phyloP scores from a whole-genome alignment of 1,284 basidiomycete genomes.

The Coniferiporia sulphurascens region DNA sequence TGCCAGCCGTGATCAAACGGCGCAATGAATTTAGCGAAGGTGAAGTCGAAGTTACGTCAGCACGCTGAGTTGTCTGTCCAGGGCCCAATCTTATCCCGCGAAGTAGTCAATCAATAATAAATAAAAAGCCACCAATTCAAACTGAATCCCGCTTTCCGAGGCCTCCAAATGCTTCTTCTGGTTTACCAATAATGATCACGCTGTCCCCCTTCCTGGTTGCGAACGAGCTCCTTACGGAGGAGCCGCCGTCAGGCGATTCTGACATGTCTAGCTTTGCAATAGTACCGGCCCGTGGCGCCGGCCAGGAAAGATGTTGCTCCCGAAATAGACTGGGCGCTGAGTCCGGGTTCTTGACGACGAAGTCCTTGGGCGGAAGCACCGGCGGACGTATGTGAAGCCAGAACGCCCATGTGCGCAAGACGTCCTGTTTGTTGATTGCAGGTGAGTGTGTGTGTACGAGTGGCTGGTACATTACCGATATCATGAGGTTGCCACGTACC shows the following conservation, averaged over 20 bases:
- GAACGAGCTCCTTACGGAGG: neutral
- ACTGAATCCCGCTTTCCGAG: neutral
- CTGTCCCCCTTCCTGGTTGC: neutral
- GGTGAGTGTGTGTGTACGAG: neutral
- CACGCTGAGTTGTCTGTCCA: neutral
- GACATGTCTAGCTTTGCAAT: neutral
- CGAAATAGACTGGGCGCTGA: too few relatives aligned
- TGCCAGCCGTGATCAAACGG: neutral
- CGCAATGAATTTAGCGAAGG: neutral
- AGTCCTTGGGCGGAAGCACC: conserved; percentile 2
- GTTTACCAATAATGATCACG: conserved; percentile 1
- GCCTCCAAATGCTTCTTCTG: conserved; percentile 6
- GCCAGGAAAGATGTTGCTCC: too few relatives aligned
- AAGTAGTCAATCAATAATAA: neutral
- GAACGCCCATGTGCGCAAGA: conserved; percentile 34
- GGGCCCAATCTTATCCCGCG: too few relatives aligned
- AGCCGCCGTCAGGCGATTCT: neutral
- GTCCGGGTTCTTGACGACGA: too few relatives aligned
- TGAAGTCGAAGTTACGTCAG: neutral
- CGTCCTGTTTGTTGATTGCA: conserved; percentile 25
- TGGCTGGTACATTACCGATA: neutral
- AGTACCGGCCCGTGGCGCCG: too few relatives aligned
- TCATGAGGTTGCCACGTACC: conserved; percentile 21
- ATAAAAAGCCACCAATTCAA: neutral
- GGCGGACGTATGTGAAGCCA: conserved; percentile 22